A percentile compares a stretch with the other conserved stretches of the same genome.
Conservation (phyloP, 192 early-diverging fungal genomes). For the Entophlyctis luteolus region DNA sequence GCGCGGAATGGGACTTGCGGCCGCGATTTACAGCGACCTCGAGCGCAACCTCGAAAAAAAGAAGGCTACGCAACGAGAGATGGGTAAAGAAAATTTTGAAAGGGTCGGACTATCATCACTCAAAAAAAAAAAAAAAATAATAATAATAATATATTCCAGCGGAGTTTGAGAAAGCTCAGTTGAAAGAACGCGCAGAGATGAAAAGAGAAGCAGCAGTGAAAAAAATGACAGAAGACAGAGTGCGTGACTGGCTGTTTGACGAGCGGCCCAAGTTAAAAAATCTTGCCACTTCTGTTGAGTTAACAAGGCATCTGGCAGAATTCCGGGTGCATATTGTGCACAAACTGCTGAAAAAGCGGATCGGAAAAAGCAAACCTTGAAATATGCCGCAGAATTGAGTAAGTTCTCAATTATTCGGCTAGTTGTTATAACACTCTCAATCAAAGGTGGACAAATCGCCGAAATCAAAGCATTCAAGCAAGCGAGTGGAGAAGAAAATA, state of each 20-base stretch:
- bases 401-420: neutral
- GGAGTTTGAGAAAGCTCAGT: constrained; percentile 8
- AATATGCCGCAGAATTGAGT: constrained; percentile 12
- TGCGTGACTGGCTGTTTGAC: constrained; percentile 5
- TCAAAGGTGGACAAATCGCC: constrained; percentile 10
- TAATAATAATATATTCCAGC: neutral
- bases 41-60: constrained; percentile 19
- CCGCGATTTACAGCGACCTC: constrained; percentile 13
- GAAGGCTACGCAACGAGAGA: constrained; percentile 11
- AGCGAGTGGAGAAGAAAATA: neutral
- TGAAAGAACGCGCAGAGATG: constrained; percentile 16
- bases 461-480: neutral
- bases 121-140: too few species aligned
- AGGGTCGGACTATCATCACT: too few species aligned
- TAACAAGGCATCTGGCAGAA: too few species aligned
- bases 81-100: neutral
- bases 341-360: neutral
- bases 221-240: neutral
- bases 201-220: neutral
- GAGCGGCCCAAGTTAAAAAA: too few species aligned
- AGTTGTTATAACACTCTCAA: neutral
- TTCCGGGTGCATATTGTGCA: too few species aligned
- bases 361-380: neutral
- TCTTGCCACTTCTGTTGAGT: too few species aligned
- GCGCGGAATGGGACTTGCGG: constrained; percentile 19